Conservation (phyloP, 805 yeast species). For the Ogataea nakhonphanomensis region DNA sequence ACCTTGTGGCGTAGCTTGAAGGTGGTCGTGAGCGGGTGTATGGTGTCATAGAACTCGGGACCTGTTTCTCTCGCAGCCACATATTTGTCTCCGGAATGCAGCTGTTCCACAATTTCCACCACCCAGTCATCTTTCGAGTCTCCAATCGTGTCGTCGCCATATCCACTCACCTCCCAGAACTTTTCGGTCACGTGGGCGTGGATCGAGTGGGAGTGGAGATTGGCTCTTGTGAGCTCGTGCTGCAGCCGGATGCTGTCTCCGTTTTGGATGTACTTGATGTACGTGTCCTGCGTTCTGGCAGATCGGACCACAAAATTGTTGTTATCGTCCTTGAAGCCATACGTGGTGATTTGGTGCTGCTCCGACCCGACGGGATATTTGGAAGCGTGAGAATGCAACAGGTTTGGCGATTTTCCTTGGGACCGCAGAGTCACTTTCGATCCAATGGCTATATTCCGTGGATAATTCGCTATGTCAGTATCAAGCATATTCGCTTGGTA, state of each 20-base stretch:
- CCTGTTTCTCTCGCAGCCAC: constrained; percentile 25
- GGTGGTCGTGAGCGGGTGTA: constrained; percentile 82
- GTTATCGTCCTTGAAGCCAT: constrained; percentile 86
- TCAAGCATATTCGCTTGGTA: constrained; percentile 77
- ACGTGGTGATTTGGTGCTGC: constrained; percentile 95
- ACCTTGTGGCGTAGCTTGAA: constrained; percentile 68
- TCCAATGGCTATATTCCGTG: constrained; percentile 63
- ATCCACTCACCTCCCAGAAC: constrained; percentile 61
- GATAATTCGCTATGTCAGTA: constrained; percentile 58
- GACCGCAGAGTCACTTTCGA: constrained; percentile 59
- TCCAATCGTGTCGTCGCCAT: constrained; percentile 63
- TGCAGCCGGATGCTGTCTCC: constrained; percentile 60
- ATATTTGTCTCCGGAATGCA: constrained; percentile 28
- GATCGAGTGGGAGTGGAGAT: constrained; percentile 69
- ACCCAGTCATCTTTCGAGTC: constrained; percentile 77
- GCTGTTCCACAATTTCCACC: constrained; percentile 63
- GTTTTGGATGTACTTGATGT: constrained; percentile 40
- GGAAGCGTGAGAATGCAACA: constrained; percentile 85
- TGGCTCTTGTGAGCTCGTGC: constrained; percentile 60
- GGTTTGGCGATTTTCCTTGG: constrained; percentile 68
- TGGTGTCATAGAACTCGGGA: constrained; percentile 43
- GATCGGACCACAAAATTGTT: constrained; percentile 60
- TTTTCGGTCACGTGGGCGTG: constrained; percentile 57
- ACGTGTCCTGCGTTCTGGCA: constrained; percentile 31
- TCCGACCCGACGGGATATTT: constrained; percentile 86